phyloP scores from a whole-genome alignment of 2,329 filamentous ascomycete species.

The Claviceps quebecensis region DNA sequence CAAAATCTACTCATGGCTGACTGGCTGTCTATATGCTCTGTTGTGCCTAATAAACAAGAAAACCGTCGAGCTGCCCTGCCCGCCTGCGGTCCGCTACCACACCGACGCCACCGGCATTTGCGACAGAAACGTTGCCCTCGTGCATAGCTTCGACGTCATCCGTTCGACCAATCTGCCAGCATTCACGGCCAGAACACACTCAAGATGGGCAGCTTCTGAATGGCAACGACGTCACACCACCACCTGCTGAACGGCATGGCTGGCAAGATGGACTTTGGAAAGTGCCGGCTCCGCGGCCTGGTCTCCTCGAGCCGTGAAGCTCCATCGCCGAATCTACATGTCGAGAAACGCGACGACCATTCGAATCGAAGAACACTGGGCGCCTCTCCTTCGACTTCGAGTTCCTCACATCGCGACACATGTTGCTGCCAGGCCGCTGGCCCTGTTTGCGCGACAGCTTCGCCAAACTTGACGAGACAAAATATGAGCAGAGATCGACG shows the following conservation, averaged over 20 bases:
- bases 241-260: constrained; percentile 7
- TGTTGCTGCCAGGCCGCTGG: not conserved
- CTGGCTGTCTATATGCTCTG: not conserved
- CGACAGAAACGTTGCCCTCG: not conserved
- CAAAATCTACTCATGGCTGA: not conserved
- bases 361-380: not conserved
- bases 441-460: not conserved
- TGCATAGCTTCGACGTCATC: not conserved
- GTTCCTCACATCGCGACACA: not conserved
- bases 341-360: not conserved
- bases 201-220: constrained; percentile 13
- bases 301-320: not conserved
- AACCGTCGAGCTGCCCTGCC: too few relatives aligned
- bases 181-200: not conserved
- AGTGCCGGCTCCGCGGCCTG: not conserved
- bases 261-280: constrained; percentile 4
- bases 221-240: constrained; percentile 5
- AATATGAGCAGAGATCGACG: not conserved
- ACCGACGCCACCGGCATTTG: not conserved
- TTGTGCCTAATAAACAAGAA: too few relatives aligned
- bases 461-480: not conserved
- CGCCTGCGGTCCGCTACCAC: too few relatives aligned
- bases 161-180: not conserved
- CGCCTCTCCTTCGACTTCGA: not conserved
- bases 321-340: not conserved